Evolutionary conservation across 2,329 filamentous ascomycete species (phyloP), one percentile per base, ranked within the genome.

Genomic region (Xylariaceae sp.): DNA sequence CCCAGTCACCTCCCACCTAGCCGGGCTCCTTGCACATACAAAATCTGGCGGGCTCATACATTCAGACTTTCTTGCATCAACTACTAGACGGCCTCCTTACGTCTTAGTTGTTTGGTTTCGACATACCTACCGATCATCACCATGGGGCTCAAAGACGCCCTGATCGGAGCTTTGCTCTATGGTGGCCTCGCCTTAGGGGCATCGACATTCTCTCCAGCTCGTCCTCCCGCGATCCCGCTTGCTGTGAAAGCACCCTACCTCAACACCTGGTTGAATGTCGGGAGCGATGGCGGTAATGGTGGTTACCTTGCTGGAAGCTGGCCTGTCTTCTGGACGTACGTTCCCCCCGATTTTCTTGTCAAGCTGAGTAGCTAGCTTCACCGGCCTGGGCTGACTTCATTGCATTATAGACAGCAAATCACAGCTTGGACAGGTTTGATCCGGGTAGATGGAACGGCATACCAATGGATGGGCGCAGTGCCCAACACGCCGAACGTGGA

Each of bases 181-280:
- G 66, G 67, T 11, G 61, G 66, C 42, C 52, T 71, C 55, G 67
- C 64, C 37, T 63, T 68, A 18, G 69, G 68, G 50, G 66, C 71
- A 51, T 88, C 85, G 8, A 83, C 78, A 1, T 89, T 88, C 69
- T 78, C 75, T 42, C 87, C 87, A 39, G 81, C 83, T 42, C 79
- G 85, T 5, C 87, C 87, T 48, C 88, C 88, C 13, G 81, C 88
- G 1, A 78, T 89, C 34, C 89, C 89, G 10, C 73, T 93, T 39
- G 88, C 88, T 49, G 89, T 92, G 50, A 85, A 84, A 62, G 88
- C 85, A 8, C 89, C 89, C 0, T 93, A 92, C 66, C 74, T 92
- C 13, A 90, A 83, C 69, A 82, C 85, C 11, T 90, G 88, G 87
- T 77, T 88, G 48, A 74, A 82, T 59, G 85, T 80, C 8, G 86